These are phyloP conservation scores for Leucoagaricus sp. DNA, from an alignment of 1,284 basidiomycete genomes.

Conservation along the genomic window DNA sequence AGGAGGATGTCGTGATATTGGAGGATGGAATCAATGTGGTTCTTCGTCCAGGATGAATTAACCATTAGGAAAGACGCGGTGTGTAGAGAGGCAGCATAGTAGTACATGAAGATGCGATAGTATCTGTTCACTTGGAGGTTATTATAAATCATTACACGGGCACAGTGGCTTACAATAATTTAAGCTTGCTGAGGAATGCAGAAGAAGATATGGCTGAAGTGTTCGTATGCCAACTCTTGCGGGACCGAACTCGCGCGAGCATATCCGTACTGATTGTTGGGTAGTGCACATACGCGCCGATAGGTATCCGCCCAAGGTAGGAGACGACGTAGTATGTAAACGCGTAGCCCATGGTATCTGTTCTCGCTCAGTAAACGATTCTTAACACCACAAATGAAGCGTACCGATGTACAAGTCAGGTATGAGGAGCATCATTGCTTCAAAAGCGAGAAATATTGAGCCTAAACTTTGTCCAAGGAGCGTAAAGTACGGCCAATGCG, in stretches of 20 bases:
- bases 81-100: constrained; percentile 79
- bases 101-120: constrained; percentile 85
- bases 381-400: constrained; percentile 17
- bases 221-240: constrained; percentile 71
- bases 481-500: constrained; percentile 86
- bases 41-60: constrained; percentile 95
- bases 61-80: constrained; percentile 84
- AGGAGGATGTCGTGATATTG: constrained; percentile 51
- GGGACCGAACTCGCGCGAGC: constrained; percentile 77
- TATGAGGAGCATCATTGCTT: constrained; percentile 74
- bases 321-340: constrained; percentile 86
- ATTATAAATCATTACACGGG: background rate
- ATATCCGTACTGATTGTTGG: constrained; percentile 96
- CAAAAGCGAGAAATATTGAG: constrained; percentile 80
- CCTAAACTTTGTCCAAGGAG: constrained; percentile 91
- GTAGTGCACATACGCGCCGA: constrained; percentile 95
- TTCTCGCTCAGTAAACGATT: constrained; percentile 7
- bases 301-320: constrained; percentile 62
- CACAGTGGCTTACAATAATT: constrained; percentile 62
- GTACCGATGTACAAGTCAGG: constrained; percentile 92
- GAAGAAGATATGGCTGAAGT: constrained; percentile 62
- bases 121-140: constrained; percentile 56
- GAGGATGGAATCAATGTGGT: constrained; percentile 79
- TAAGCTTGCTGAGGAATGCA: constrained; percentile 58
- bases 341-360: constrained; percentile 98